Base-by-base conservation (phyloP, 495 filamentous ascomycete genomes). In the Penicillium fimorum region DNA sequence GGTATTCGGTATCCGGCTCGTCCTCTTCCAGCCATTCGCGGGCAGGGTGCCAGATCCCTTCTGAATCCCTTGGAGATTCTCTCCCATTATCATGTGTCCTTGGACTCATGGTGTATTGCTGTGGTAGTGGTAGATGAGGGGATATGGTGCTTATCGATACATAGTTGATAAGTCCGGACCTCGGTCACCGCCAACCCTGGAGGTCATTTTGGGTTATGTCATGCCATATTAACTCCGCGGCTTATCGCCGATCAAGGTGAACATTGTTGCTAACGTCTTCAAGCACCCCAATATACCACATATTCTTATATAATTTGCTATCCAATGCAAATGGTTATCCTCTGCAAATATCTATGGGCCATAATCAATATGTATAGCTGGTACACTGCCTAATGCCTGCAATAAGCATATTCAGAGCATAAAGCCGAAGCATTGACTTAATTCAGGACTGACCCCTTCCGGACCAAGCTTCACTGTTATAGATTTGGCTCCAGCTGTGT, bases 21-120 rank as follows among this genome's bases (percentile, higher is more conserved):
- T 75, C 74, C 24, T 73, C 71, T 24, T 78, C 76, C 4, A 75
- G 64, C 73, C 70, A 78, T 53, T 79, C 76, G 46, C 60, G 61
- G 45, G 75, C 71, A 5, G 71, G 71, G 45, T 75, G 71, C 67
- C 72, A 71, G 44, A 68, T 46, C 5, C 18, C 50, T 27, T 57
- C 51, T 3, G 49, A 32, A 1, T 53, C 58, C 17, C 27, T 57
- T 8, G 47, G 10, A 2, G 52, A 53, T 15, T 44, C 56, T n/a
- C 45, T 45, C 18, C 45, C 30, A 11, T 60, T 50, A n/a, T 60
- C 53, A 37, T 47, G 50, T 18, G 17, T 20, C 24, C n/a, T 43
- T 18, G 60, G 54, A 35, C 53, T 59, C 61, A 69, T 49, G n/a
- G 49, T 43, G 50, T 37, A n/a, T 55, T 53, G 30, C 6, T 20